Evolutionary conservation across 306 rosid genomes (phyloP).

Genomic region (Prosopis cineraria): DNA sequence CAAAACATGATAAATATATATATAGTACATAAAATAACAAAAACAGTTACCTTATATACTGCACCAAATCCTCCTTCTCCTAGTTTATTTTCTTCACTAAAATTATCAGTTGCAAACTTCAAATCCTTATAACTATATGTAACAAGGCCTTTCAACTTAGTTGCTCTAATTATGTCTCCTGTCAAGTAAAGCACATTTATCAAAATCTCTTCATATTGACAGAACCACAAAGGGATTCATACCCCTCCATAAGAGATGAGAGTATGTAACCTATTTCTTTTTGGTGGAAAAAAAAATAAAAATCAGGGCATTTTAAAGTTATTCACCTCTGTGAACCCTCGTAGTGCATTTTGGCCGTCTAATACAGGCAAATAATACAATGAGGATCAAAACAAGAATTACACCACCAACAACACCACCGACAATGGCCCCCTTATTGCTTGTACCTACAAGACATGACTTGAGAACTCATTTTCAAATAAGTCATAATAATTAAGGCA

Average conservation of each 20-base stretch:
- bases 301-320: not conserved
- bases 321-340: not conserved
- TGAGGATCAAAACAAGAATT: not conserved
- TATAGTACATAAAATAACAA: not conserved
- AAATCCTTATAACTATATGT: not conserved
- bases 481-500: not conserved
- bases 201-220: not conserved
- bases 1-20: not conserved
- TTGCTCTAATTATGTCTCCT: not conserved
- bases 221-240: not conserved
- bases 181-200: not conserved
- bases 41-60: not conserved
- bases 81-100: not conserved
- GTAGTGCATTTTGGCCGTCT: not conserved
- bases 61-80: conserved; percentile 13
- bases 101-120: not conserved
- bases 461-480: not conserved
- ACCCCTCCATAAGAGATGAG: not conserved
- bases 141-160: not conserved
- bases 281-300: not conserved
- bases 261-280: not conserved
- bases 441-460: not conserved
- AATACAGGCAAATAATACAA: not conserved
- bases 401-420: not conserved
- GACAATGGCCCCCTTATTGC: not conserved